Percentiles rank a stretch among this genome's conserved stretches.
Evolutionary conservation across 805 yeast species (phyloP).

Genomic region (Candida xyloterini): DNA sequence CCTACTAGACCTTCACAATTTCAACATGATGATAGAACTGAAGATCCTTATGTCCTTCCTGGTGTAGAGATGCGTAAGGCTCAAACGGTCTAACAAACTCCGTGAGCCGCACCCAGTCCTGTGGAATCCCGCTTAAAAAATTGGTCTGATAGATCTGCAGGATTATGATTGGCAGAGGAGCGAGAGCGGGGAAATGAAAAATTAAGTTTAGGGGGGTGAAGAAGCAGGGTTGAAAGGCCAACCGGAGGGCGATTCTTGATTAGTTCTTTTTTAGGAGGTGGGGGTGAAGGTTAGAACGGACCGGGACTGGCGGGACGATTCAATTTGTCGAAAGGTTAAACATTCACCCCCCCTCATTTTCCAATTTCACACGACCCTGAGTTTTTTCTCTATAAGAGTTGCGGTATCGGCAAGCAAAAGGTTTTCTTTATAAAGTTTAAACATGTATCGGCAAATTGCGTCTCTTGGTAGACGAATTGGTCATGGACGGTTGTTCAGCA

Average conservation of each 20-base stretch:
- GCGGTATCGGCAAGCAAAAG: constrained; percentile 6
- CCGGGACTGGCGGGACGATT: constrained; percentile 1
- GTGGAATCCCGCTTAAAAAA: constrained; percentile 3
- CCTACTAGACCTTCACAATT: no score
- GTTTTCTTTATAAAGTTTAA: not conserved
- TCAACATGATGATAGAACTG: no score
- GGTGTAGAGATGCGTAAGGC: constrained; percentile 1
- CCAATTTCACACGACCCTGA: constrained; percentile 6
- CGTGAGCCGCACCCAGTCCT: constrained; percentile 2
- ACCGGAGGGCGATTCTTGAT: not conserved
- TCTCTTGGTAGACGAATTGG: constrained; percentile 3
- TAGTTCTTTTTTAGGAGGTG: not conserved
- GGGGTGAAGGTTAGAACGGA: constrained; percentile 1
- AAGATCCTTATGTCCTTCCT: no score
- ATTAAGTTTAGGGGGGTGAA: not conserved
- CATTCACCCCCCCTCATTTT: not conserved
- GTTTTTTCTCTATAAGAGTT: constrained; percentile 6
- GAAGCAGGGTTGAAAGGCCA: not conserved
- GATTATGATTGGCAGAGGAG: constrained; percentile 1
- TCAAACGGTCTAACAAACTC: not conserved
- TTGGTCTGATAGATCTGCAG: not conserved
- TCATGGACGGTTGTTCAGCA: constrained; percentile 5
- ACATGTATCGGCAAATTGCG: constrained; percentile 5
- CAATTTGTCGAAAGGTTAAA: not conserved
- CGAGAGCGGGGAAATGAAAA: not conserved